Percentiles rank a stretch among this genome's conserved stretches.
phyloP scores from a whole-genome alignment of 73 alveolate genomes.

The Uronychia binucleata region DNA sequence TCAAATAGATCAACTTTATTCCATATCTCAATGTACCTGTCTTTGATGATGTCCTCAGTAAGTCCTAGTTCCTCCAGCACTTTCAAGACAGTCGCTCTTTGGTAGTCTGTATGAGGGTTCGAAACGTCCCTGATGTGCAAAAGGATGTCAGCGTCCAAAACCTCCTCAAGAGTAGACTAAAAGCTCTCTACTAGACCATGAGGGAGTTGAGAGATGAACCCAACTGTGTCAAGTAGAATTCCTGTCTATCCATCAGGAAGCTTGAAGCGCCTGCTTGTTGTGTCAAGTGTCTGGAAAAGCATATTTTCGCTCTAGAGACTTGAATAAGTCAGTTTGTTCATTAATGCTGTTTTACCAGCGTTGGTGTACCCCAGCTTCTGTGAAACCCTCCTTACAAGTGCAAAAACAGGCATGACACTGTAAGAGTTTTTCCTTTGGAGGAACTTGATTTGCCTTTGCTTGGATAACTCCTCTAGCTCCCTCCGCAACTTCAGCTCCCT shows the following conservation, averaged over 20 bases:
- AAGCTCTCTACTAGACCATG: constrained; percentile 84
- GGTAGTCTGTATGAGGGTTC: constrained; percentile 80
- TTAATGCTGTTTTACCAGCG: constrained; percentile 91
- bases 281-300: constrained; percentile 80
- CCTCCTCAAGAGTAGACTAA: constrained; percentile 85
- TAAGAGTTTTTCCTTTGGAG: constrained; percentile 20
- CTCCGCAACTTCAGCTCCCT: constrained; percentile 70
- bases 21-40: constrained; percentile 88
- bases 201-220: constrained; percentile 89
- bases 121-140: constrained; percentile 91
- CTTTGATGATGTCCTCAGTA: constrained; percentile 44
- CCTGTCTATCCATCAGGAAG: constrained; percentile 72
- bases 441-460: constrained; percentile 25
- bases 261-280: constrained; percentile 66
- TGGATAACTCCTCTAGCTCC: constrained; percentile 22
- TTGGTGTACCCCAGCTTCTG: constrained; percentile 85
- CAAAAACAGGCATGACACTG: constrained; percentile 70
- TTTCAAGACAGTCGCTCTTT: constrained; percentile 72
- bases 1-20: constrained; percentile 79
- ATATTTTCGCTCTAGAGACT: constrained; percentile 65
- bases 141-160: constrained; percentile 82
- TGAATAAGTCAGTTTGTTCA: constrained; percentile 70
- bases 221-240: constrained; percentile 85
- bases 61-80: constrained; percentile 77
- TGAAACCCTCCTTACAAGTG: constrained; percentile 31